Percentiles rank a stretch among this genome's conserved stretches.
Evolutionary conservation across 768 basidiomycete species (phyloP).

Genomic region (Leccinum barrowsii): DNA sequence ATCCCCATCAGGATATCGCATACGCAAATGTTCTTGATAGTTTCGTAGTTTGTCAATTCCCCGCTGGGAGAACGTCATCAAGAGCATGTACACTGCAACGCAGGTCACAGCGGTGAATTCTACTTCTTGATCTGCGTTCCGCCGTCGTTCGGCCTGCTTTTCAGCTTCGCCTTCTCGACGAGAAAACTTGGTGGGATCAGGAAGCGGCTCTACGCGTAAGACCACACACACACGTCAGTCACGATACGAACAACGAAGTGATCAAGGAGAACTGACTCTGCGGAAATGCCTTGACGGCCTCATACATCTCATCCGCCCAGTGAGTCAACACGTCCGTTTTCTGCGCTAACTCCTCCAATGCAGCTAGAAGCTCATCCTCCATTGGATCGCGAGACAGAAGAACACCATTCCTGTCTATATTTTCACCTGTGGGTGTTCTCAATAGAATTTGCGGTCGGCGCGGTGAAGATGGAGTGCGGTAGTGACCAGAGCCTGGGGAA

Average conservation of each 20-base stretch:
- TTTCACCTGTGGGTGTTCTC: constrained; percentile 35
- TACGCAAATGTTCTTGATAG: constrained; percentile 78
- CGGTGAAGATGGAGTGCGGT: constrained; percentile 50
- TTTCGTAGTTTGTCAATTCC: constrained; percentile 82
- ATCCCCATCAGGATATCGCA: constrained; percentile 72
- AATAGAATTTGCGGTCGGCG: constrained; percentile 53
- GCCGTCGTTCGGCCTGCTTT: constrained; percentile 62
- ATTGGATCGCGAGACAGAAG: constrained; percentile 53
- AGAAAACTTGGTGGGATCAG: constrained; percentile 73
- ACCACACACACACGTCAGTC: constrained; percentile 1
- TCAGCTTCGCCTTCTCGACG: constrained; percentile 71
- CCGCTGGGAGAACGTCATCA: constrained; percentile 90
- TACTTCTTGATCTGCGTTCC: constrained; percentile 73
- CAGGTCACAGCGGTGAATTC: constrained; percentile 83
- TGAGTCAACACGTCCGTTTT: constrained; percentile 92
- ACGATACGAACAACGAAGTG: background rate
- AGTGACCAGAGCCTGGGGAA: constrained; percentile 36
- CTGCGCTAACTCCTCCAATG: constrained; percentile 87
- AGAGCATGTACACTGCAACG: constrained; percentile 84
- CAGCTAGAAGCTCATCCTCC: constrained; percentile 79
- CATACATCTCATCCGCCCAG: constrained; percentile 95
- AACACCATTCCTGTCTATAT: constrained; percentile 23
- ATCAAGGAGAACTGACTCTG: constrained; percentile 56
- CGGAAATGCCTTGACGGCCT: constrained; percentile 79
- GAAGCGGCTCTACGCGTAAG: constrained; percentile 60